Percentiles rank a stretch among this genome's conserved stretches.
Evolutionary conservation across 257 asterid species (phyloP).

Genomic region (Linaria vulgaris): DNA sequence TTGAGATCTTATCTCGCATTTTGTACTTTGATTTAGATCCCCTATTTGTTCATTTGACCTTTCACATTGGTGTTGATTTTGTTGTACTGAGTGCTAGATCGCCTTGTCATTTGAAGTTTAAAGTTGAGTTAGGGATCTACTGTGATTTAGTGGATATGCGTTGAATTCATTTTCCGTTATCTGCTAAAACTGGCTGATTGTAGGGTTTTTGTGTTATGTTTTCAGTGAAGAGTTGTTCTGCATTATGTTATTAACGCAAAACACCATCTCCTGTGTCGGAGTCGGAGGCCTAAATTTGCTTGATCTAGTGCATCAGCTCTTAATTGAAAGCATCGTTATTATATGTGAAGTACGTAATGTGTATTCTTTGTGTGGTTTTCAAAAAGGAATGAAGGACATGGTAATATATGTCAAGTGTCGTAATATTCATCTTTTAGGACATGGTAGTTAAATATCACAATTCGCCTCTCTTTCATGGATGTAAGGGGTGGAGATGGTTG

Average conservation of each 20-base stretch:
- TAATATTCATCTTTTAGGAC: neutral
- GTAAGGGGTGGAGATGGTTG: too few species aligned
- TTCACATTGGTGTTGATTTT: conserved; percentile 2
- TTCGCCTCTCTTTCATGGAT: too few species aligned
- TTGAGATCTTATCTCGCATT: conserved; percentile 35
- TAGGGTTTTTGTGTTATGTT: conserved; percentile 17
- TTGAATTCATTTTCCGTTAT: too few species aligned
- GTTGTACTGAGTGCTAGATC: conserved; percentile 20
- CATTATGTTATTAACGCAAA: neutral
- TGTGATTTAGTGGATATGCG: neutral
- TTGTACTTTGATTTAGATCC: conserved; percentile 14
- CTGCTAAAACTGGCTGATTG: too few species aligned
- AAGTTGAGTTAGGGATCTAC: conserved; percentile 21
- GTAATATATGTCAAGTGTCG: neutral
- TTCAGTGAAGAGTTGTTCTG: neutral
- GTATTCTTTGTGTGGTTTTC: neutral
- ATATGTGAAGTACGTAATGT: neutral
- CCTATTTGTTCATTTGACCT: neutral
- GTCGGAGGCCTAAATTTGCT: conserved; percentile 1
- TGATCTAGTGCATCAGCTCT: conserved; percentile 21
- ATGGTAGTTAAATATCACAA: neutral
- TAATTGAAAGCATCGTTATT: neutral
- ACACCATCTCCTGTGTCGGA: neutral
- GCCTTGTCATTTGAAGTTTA: conserved; percentile 9
- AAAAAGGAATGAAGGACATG: neutral